Evolutionary conservation across 2,329 filamentous ascomycete species (phyloP), one percentile per base, ranked within the genome.

Genomic region (Kalmusia sp.): DNA sequence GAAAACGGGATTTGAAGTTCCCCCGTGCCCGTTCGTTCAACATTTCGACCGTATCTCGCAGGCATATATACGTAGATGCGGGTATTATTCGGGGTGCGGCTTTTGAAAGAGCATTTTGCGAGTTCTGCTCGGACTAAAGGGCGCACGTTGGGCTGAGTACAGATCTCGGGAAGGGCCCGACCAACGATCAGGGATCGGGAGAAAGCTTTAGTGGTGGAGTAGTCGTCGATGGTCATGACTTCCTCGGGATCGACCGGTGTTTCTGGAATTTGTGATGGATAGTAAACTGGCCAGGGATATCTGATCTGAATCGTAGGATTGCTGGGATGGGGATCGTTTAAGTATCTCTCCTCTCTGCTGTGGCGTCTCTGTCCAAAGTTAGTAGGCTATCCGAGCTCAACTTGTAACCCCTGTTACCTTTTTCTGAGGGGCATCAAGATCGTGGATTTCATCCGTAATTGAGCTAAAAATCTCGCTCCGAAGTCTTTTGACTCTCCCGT

Each of bases 121-220:
- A 35, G 40, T n/a, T 15, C n/a, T 15, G 43, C 43, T 9, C 43
- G 21, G 7, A 46, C 43, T 9, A 46, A 30, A 12, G 43, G 43
- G 11, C 28, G 43, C 9, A 46, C 17, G 19, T 17, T 34, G 14
- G 43, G 30, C 19, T 46, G 14, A 14, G n/a, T 7, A 21, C 43
- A 46, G 43, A 35, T 25, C 3, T 4, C 21, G 2, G 19, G 28
- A 6, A 25, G 19, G 12, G 30, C 43, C 22, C 43, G 43, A 6
- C 43, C 43, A n/a, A 46, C 21, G 43, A 46, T 46, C n/a, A 46
- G 19, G 22, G 27, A 30, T 12, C 17, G 15, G 3, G 21, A 19
- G 30, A 24, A 14, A 12, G 9, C 9, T 11, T 25, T 35, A 7
- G 5, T 37, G 21, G 14, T 25, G n/a, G 43, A 14, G 21, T 46